Evolutionary conservation across 441 rosid species (phyloP), one percentile per base, ranked within the genome.

Genomic region (Euphorbia celastroides): DNA sequence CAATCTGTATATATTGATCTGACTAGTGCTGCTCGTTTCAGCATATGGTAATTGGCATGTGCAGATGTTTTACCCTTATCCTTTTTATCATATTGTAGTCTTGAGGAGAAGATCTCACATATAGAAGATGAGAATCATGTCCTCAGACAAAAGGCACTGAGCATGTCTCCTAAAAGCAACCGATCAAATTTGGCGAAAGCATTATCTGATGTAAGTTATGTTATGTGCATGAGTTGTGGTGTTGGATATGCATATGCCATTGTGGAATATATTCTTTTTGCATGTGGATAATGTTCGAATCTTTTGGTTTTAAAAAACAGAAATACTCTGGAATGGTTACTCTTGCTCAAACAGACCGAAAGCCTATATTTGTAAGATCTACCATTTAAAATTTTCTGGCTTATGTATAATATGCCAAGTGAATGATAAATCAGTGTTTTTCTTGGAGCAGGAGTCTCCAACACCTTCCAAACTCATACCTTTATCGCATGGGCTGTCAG

Each of bases 101-200:
- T 92, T 59, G 93, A 85, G 79, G 83, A 81, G 74, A 94, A 87
- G 80, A 86, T 92, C 64, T 79, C 92, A 34, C 85, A 72, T 70
- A 26, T 86, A 60, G 99, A 94, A 75, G 87, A 88, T 73, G 99
- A 94, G 81, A 94, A 92, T 80, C 96, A 77, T 70, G 88, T 88
- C 65, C 80, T 95, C 72, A 82, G 92, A 73, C 96, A 90, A 79
- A 92, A 86, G 66, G 83, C 96, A 38, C 66, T 89, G 72, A 82
- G 75, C 73, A 73, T 72, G 64, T 60, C 96, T 73, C 83, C 94
- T 17, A 88, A 78, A 70, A 79, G 76, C 72, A 79, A 71, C 69
- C 88, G 84, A 11, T 8, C 81, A 67, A 72, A 71, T 74, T 57
- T 80, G 62, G 65, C 75, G 65, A 88, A 84, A 75, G 67, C 86